These are phyloP conservation scores for Phaeophleospora eucalypticola DNA, from an alignment of 2,329 filamentous ascomycete species.

Conservation along the genomic window DNA sequence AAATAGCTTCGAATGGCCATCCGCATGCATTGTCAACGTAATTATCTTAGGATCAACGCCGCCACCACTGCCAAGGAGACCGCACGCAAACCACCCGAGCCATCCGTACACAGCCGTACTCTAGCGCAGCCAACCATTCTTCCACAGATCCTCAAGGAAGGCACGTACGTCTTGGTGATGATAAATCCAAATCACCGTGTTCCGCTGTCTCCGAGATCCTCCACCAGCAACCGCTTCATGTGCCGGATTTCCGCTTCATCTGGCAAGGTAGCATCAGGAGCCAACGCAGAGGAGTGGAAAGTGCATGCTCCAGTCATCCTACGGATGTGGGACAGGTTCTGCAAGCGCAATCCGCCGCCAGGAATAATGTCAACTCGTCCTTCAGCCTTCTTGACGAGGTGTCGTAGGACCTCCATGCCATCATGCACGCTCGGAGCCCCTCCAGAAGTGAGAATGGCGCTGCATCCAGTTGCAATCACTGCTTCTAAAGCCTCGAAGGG, in stretches of 20 bases:
- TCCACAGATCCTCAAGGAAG: too few species aligned
- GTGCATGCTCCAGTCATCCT: conserved; percentile 10
- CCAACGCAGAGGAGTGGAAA: conserved; percentile 24
- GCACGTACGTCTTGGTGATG: too few species aligned
- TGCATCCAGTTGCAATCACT: conserved; percentile 45
- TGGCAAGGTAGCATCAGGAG: conserved; percentile 5
- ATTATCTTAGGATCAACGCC: too few species aligned
- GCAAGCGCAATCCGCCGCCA: conserved; percentile 49
- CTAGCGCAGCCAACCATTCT: not conserved
- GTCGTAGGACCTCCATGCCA: conserved; percentile 34
- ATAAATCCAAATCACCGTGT: not conserved
- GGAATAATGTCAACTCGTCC: conserved; percentile 44
- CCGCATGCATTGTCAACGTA: too few species aligned
- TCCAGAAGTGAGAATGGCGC: conserved; percentile 48
- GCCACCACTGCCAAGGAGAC: too few species aligned
- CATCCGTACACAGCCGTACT: not conserved
- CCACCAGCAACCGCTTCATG: conserved; percentile 10
- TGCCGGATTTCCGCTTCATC: conserved; percentile 12
- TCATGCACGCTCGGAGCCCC: conserved; percentile 33
- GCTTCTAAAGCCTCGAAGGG: conserved; percentile 32
- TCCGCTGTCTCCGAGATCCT: not conserved
- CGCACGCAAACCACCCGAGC: too few species aligned
- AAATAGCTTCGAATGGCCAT: too few species aligned
- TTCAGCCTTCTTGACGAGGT: conserved; percentile 29
- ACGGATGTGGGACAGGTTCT: conserved; percentile 38